phyloP scores from a whole-genome alignment of 805 yeast species.

The Lipomyces mesembrius region DNA sequence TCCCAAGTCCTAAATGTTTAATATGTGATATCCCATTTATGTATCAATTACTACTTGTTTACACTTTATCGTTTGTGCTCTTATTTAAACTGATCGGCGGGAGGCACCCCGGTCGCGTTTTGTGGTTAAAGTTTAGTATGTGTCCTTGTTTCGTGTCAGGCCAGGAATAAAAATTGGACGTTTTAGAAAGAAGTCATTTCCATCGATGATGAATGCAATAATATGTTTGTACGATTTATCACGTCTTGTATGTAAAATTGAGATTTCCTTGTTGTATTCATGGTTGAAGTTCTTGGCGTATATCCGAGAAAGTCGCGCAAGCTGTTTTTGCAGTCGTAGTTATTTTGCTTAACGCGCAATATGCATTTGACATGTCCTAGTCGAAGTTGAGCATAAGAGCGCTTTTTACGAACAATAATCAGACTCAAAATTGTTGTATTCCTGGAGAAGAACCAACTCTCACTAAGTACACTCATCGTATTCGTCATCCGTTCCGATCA shows the following conservation, averaged over 20 bases:
- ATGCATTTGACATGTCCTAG: not conserved
- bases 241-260: not conserved
- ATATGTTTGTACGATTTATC: not conserved
- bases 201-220: not conserved
- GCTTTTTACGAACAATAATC: no score
- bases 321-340: not conserved
- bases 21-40: constrained; percentile 5
- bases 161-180: constrained; percentile 22
- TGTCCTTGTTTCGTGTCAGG: constrained; percentile 4
- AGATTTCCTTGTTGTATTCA: not conserved
- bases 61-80: constrained; percentile 2
- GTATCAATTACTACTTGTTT: constrained; percentile 7
- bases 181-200: not conserved
- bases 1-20: constrained; percentile 59
- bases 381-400: no score
- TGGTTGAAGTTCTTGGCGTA: not conserved
- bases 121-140: not conserved
- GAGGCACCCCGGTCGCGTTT: constrained; percentile 9
- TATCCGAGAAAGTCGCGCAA: not conserved
- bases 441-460: no score
- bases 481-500: no score
- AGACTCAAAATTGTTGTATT: no score
- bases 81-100: constrained; percentile 6
- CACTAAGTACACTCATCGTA: no score
- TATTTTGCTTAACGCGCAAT: not conserved